Conservation (phyloP, 257 asterid genomes). For the Scutellaria barbata region DNA sequence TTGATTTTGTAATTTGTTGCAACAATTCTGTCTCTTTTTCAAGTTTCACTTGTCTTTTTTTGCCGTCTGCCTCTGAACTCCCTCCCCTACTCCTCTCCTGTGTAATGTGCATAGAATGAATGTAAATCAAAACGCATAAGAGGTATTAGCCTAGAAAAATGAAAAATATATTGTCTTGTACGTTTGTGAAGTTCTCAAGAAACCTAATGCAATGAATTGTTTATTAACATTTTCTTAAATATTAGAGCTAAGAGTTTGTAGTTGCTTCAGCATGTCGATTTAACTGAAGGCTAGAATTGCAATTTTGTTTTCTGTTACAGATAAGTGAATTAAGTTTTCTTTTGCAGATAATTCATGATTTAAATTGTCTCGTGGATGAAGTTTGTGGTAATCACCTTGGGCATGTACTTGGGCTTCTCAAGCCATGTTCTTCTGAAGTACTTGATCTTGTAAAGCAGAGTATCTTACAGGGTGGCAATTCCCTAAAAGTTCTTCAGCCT, state of each 20-base stretch:
- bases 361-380: constrained; percentile 67
- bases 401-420: constrained; percentile 72
- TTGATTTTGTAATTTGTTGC: not conserved
- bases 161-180: constrained; percentile 3
- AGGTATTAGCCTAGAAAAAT: constrained; percentile 1
- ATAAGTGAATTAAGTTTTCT: constrained; percentile 13
- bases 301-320: not conserved
- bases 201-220: constrained; percentile 9
- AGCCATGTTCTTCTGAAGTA: constrained; percentile 74
- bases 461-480: constrained; percentile 74
- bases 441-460: constrained; percentile 86
- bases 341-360: constrained; percentile 78
- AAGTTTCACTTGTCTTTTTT: not conserved
- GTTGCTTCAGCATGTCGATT: not conserved
- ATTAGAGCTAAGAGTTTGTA: constrained; percentile 8
- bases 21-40: not conserved
- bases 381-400: constrained; percentile 69
- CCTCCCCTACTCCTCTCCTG: not conserved
- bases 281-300: not conserved
- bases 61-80: not conserved
- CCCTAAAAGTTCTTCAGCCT: constrained; percentile 77
- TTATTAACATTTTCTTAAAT: not conserved
- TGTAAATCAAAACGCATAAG: not conserved
- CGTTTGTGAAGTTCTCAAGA: constrained; percentile 5
- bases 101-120: not conserved